These are phyloP conservation scores for Neocucurbitaria cava DNA, from an alignment of 2,329 filamentous ascomycete genomes.

Conservation along the genomic window DNA sequence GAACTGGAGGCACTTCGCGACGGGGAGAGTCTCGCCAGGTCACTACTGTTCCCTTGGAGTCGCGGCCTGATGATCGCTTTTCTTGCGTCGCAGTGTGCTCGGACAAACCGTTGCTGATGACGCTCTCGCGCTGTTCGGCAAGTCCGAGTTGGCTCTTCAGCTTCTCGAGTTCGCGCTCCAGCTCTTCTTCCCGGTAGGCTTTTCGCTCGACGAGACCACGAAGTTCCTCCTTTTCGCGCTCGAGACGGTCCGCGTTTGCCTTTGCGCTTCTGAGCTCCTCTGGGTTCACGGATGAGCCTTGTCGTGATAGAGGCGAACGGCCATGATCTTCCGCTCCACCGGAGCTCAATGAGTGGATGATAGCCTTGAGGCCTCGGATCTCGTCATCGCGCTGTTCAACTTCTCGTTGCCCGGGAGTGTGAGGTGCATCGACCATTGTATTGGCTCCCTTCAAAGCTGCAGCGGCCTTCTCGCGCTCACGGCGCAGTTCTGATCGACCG, in stretches of 20 bases:
- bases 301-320: conserved; percentile 41
- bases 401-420: conserved; percentile 67
- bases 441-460: conserved; percentile 64
- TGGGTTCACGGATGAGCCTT: conserved; percentile 34
- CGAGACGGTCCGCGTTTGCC: conserved; percentile 71
- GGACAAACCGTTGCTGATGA: conserved; percentile 60
- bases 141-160: conserved; percentile 52
- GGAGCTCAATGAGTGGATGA: conserved; percentile 92
- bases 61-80: conserved; percentile 66
- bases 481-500: conserved; percentile 82
- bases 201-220: conserved; percentile 77
- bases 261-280: conserved; percentile 65
- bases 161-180: conserved; percentile 80
- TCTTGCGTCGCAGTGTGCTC: conserved; percentile 55
- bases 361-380: conserved; percentile 94
- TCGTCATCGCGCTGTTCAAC: conserved; percentile 96
- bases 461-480: conserved; percentile 84
- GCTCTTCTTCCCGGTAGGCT: conserved; percentile 76
- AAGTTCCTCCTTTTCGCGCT: conserved; percentile 81
- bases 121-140: conserved; percentile 59
- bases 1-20: conserved; percentile 51
- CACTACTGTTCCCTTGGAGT: conserved; percentile 71
- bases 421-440: conserved; percentile 52
- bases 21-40: conserved; percentile 57
- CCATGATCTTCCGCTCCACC: conserved; percentile 60